phyloP scores from a whole-genome alignment of 495 filamentous ascomycete species.

The Annulohypoxylon nitens region DNA sequence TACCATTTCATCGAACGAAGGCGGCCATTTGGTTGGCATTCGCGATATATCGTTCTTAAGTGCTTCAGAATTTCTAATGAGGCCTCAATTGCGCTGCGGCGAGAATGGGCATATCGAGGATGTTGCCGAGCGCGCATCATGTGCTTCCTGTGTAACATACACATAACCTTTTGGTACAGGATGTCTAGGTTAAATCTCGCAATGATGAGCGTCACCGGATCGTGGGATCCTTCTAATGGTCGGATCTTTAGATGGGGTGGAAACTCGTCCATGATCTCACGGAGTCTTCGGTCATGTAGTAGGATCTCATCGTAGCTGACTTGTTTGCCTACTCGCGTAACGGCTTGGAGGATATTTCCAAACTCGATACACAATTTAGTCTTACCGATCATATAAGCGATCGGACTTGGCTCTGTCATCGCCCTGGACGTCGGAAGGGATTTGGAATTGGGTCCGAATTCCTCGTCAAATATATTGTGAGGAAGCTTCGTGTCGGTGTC shows the following conservation, averaged over 20 bases:
- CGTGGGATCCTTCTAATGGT: constrained; percentile 77
- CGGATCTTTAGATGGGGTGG: constrained; percentile 78
- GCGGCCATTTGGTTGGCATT: constrained; percentile 79
- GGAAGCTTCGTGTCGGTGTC: constrained; percentile 91
- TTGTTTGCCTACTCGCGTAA: constrained; percentile 62
- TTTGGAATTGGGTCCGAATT: constrained; percentile 84
- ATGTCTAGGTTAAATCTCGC: constrained; percentile 85
- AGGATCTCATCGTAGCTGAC: constrained; percentile 84
- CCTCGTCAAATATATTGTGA: constrained; percentile 93
- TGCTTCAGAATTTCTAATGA: constrained; percentile 81
- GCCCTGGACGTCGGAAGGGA: constrained; percentile 81
- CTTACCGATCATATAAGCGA: constrained; percentile 91
- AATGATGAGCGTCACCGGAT: constrained; percentile 83
- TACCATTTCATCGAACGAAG: constrained; percentile 79
- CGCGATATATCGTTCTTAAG: constrained; percentile 80
- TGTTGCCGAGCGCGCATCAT: constrained; percentile 76
- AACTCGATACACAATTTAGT: constrained; percentile 71
- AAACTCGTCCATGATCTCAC: constrained; percentile 73
- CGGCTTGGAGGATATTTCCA: constrained; percentile 65
- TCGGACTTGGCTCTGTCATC: constrained; percentile 81
- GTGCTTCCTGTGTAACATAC: constrained; percentile 88
- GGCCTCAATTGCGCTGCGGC: constrained; percentile 83
- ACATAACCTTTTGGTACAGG: constrained; percentile 83
- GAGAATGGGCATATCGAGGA: constrained; percentile 81
- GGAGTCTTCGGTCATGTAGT: constrained; percentile 77